A percentile compares a stretch with the other conserved stretches of the same genome.
These are phyloP conservation scores for Xylaria longipes DNA, from an alignment of 495 filamentous ascomycete species.

Conservation along the genomic window DNA sequence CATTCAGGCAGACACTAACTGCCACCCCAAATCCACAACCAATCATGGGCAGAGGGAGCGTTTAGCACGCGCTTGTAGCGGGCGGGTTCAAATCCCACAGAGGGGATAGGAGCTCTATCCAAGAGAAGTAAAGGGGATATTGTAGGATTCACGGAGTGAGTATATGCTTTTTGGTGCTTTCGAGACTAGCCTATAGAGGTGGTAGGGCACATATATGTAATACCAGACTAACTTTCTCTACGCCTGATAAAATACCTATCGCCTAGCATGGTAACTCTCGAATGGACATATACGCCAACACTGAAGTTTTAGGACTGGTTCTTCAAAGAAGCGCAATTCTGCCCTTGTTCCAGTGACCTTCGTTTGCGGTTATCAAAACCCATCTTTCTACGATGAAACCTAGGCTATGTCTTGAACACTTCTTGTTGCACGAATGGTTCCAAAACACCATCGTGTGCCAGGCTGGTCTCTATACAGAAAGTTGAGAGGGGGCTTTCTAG, in stretches of 20 bases:
- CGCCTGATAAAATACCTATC: neutral
- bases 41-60: neutral
- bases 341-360: neutral
- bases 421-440: too few relatives aligned
- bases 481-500: too few relatives aligned
- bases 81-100: neutral
- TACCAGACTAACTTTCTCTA: too few relatives aligned
- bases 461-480: too few relatives aligned
- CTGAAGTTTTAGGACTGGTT: neutral
- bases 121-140: neutral
- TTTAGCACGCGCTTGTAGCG: neutral
- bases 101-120: neutral
- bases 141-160: neutral
- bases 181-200: neutral
- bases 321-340: neutral
- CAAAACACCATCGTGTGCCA: too few relatives aligned
- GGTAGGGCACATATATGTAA: too few relatives aligned
- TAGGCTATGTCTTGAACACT: neutral
- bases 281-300: neutral
- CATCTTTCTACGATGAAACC: neutral
- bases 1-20: neutral
- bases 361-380: neutral
- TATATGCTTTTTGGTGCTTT: neutral
- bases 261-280: neutral
- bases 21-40: neutral